A percentile compares a stretch with the other conserved stretches of the same genome.
Evolutionary conservation across 495 filamentous ascomycete genomes (phyloP).

Genomic region (Aspergillus incahuasiensis): DNA sequence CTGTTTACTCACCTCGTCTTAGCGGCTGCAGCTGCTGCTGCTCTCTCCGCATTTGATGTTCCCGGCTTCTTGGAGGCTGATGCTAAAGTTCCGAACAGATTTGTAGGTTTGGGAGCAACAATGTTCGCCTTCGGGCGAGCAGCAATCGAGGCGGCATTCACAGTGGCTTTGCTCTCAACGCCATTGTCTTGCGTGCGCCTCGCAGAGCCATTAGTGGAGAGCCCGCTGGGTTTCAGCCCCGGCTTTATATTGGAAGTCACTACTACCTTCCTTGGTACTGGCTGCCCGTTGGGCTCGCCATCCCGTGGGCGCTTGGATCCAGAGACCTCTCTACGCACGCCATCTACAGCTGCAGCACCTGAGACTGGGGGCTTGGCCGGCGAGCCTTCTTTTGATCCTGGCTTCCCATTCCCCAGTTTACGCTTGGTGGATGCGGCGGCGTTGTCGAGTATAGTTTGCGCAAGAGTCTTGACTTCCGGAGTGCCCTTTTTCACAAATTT

Average conservation of each 20-base stretch:
- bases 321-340: conserved; percentile 23
- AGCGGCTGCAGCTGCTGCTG: conserved; percentile 43
- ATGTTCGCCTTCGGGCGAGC: conserved; percentile 46
- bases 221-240: conserved; percentile 18
- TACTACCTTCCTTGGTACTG: conserved; percentile 39
- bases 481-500: conserved; percentile 65
- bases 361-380: conserved; percentile 22
- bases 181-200: conserved; percentile 21
- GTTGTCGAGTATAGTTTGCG: conserved; percentile 54
- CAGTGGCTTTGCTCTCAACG: conserved; percentile 29
- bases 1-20: conserved; percentile 34
- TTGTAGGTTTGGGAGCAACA: conserved; percentile 52
- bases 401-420: conserved; percentile 38
- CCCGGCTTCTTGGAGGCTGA: conserved; percentile 60
- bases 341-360: conserved; percentile 23
- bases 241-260: conserved; percentile 28
- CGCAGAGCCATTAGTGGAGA: conserved; percentile 20
- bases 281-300: conserved; percentile 34
- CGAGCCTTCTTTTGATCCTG: conserved; percentile 30
- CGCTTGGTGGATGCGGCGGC: conserved; percentile 51
- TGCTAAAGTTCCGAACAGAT: conserved; percentile 53
- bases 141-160: conserved; percentile 25
- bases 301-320: conserved; percentile 47
- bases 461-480: conserved; percentile 52
- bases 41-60: conserved; percentile 50